These are phyloP conservation scores for Xerocomus amazonicus DNA, from an alignment of 1,284 basidiomycete species.

Conservation along the genomic window DNA sequence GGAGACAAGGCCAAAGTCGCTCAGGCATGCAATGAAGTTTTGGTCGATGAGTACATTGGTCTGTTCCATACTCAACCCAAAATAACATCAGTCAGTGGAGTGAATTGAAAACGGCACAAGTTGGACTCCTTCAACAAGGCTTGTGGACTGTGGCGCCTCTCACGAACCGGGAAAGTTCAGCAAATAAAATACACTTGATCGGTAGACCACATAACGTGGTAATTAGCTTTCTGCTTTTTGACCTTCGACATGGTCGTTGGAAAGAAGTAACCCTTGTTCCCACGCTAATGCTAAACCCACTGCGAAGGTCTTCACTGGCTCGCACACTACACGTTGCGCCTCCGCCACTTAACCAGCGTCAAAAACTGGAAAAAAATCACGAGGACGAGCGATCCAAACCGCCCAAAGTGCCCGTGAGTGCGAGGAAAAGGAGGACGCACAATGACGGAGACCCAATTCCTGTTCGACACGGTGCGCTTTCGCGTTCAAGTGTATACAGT, in stretches of 20 bases:
- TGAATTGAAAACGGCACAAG: too few relatives aligned
- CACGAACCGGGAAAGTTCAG: too few relatives aligned
- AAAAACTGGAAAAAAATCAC: conserved; percentile 3
- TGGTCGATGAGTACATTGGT: conserved; percentile 30
- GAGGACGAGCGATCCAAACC: conserved; percentile 2
- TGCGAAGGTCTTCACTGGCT: conserved; percentile 16
- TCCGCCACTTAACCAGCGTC: conserved; percentile 10
- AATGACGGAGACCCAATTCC: not conserved
- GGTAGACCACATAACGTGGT: too few relatives aligned
- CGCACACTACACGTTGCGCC: conserved; percentile 17
- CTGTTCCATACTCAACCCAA: not conserved
- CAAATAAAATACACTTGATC: too few relatives aligned
- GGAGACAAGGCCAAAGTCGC: conserved; percentile 9
- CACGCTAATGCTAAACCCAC: conserved; percentile 18
- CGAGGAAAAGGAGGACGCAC: conserved; percentile 1
- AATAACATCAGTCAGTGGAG: too few relatives aligned
- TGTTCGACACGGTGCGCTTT: conserved; percentile 9
- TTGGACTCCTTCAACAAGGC: too few relatives aligned
- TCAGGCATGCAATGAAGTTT: conserved; percentile 1
- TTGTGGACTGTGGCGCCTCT: too few relatives aligned
- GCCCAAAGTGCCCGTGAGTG: not conserved
- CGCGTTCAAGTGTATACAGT: too few relatives aligned
- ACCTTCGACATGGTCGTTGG: too few relatives aligned
- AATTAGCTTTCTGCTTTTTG: too few relatives aligned
- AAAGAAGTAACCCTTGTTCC: not conserved